Conservation (phyloP, 164 flowering plant species). For the Annona squamosa region DNA sequence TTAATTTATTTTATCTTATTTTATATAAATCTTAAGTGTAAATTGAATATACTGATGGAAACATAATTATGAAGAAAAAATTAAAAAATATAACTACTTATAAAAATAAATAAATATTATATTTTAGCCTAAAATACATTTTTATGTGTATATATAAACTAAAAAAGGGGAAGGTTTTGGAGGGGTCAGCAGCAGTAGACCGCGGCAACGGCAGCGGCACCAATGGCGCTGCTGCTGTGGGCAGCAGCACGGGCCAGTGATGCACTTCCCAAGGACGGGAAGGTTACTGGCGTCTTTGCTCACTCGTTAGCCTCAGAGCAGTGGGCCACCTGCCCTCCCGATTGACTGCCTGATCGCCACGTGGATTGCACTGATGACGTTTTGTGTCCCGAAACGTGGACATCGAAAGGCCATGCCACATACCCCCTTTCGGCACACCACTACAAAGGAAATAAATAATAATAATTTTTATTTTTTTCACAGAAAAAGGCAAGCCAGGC, state of each 20-base stretch:
- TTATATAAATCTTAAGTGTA: too few relatives aligned
- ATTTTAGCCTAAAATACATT: too few relatives aligned
- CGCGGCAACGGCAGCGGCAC: not conserved
- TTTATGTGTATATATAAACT: too few relatives aligned
- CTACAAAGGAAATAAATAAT: not conserved
- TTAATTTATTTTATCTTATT: too few relatives aligned
- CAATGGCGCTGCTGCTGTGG: not conserved
- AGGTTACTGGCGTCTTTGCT: too few relatives aligned
- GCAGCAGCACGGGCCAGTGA: not conserved
- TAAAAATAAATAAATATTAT: too few relatives aligned
- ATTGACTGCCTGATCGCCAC: not conserved
- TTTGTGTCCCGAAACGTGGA: not conserved
- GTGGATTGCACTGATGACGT: not conserved
- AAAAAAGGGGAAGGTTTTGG: too few relatives aligned
- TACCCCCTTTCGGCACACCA: not conserved
- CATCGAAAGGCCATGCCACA: not conserved
- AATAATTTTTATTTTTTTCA: not conserved
- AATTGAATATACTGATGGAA: too few relatives aligned
- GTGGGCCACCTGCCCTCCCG: not conserved
- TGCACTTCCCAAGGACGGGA: not conserved
- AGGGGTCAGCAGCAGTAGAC: not conserved
- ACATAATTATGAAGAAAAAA: too few relatives aligned
- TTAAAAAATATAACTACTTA: too few relatives aligned
- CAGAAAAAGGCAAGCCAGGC: not conserved
- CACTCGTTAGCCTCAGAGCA: not conserved